Evolutionary conservation across 495 filamentous ascomycete genomes (phyloP).

Genomic region (Neurospora cerealis): DNA sequence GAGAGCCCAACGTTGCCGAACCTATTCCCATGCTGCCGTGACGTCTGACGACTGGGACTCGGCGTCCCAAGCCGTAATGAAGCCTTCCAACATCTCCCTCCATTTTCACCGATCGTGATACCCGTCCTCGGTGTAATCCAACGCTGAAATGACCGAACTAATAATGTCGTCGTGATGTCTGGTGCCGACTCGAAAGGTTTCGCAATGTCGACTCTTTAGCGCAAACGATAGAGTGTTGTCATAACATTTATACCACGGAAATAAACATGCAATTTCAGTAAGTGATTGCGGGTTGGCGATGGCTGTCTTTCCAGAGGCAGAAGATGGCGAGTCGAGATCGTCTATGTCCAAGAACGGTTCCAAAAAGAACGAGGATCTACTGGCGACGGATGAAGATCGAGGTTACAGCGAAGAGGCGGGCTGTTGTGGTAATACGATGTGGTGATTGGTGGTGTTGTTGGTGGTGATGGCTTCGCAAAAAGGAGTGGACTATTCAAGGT

Average conservation of each 20-base stretch:
- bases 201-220: slow-evolving; percentile 8
- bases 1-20: slow-evolving; percentile 7
- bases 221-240: slow-evolving; percentile 13
- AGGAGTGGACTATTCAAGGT: slow-evolving; percentile 3
- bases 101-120: slow-evolving; percentile 14
- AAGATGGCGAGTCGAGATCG: background rate
- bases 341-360: background rate
- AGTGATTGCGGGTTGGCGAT: slow-evolving; percentile 4
- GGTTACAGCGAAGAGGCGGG: background rate
- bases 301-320: slow-evolving; percentile 6
- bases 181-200: background rate
- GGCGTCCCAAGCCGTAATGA: slow-evolving; percentile 17
- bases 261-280: background rate
- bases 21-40: slow-evolving; percentile 2
- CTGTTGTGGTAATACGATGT: background rate
- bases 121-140: background rate
- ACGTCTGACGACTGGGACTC: slow-evolving; percentile 11
- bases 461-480: background rate
- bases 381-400: background rate
- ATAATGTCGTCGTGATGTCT: background rate
- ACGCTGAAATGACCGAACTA: background rate
- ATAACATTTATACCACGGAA: slow-evolving; percentile 20
- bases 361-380: background rate
- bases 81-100: slow-evolving; percentile 13
- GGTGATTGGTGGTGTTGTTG: background rate